Base-by-base conservation (phyloP, 306 rosid species). In the Benincasa hispida region DNA sequence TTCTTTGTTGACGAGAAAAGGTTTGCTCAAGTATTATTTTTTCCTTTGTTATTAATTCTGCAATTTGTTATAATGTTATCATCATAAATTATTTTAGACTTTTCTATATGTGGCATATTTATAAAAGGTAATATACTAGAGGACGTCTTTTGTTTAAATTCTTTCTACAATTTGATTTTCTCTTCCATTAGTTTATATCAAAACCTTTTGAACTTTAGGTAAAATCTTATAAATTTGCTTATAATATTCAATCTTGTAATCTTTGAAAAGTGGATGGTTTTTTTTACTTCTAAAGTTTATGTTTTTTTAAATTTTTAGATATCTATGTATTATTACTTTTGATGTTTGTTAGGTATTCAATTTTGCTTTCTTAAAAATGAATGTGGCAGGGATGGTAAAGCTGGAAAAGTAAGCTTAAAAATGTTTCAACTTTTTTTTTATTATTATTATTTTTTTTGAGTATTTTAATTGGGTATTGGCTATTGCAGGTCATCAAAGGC, bases 401-500 rank as follows among this genome's bases (percentile, higher is more conserved):
- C 47, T 65, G 72, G 47, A 65, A 35, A 30, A 65, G 4, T 65
- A 18, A 65, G 72, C 17, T 35, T 65, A 9, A 32, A 4, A 50
- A 50, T 50, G 55, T 50, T 50, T 50, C 10, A 17, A 4, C 8
- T 50, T 50, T 50, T 0, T 17, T n/a, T n/a, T n/a, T n/a, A n/a
- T n/a, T n/a, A n/a, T n/a, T n/a, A n/a, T n/a, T n/a, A n/a, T n/a
- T n/a, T n/a, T n/a, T n/a, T 50, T 18, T 25, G 18, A n/a, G 25
- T 39, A n/a, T 53, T 18, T 39, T 11, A 42, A 42, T 45, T 21
- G 17, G 17, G 1, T 11, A 18, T 19, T 62, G 34, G 21, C 1
- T 45, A 73, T 84, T 82, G 85, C 82, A 92, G 98, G 85, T 93
- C 98, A 39, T 82, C 98, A 8, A 82, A 78, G 81, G 98, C 98